Evolutionary conservation across 305 asterid genomes (phyloP), one percentile per base, ranked within the genome.

Genomic region (Rubia occidens): DNA sequence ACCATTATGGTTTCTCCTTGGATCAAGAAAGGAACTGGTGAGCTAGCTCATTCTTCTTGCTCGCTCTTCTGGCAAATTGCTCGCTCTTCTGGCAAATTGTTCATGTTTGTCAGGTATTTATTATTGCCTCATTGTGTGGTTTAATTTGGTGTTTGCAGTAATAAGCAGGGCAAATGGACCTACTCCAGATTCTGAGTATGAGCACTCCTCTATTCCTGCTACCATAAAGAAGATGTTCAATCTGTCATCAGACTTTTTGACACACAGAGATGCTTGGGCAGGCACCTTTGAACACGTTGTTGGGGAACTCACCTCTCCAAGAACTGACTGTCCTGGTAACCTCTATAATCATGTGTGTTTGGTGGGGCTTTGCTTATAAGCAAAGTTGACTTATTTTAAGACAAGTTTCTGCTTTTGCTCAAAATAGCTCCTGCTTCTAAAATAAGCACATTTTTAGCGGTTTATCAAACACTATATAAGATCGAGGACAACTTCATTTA

Each of bases 21-120:
- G 97, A 88, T 90, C 90, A 85, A 85, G 82, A 87, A 88, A 83
- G 97, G 92, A 75, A 87, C 87, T 0, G 95, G 97, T 90, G 76
- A 70, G 66, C 59, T 53, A 17, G 10, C 59, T 29, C 11, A 39
- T 8, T 51, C 20, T 32, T 45, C 32, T n/a, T 62, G 5, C 6
- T 47, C 4, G n/a, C 20, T 39, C n/a, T 42, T n/a, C 58, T 24
- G 44, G 58, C 13, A n/a, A n/a, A 44, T 63, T 20, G 3, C 11
- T 26, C 4, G n/a, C 20, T 39, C n/a, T 42, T n/a, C 58, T 24
- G 44, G 58, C 13, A n/a, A n/a, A 44, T 63, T 20, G 3, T 4
- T 26, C 0, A 32, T 32, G 37, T 3, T 32, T 32, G 37, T 32
- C 37, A 32, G 0, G 37, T 32, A 32, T 32, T 32, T 32, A 32